phyloP scores from a whole-genome alignment of 148 eudicot species.

The Vaccinium macrocarpon region DNA sequence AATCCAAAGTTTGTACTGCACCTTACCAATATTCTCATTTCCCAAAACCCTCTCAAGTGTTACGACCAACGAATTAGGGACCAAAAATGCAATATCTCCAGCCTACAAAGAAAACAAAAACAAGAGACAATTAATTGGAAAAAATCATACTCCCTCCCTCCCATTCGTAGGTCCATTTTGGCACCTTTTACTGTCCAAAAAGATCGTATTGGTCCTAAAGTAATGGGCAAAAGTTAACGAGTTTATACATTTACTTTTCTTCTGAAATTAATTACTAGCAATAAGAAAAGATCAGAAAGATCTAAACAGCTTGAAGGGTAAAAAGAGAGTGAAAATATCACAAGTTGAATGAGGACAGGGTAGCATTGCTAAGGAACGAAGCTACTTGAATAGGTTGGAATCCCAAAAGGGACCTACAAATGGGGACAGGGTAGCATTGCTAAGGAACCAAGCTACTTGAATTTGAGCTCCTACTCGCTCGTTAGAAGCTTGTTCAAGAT shows the following conservation, averaged over 20 bases:
- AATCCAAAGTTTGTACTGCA: conserved; percentile 8
- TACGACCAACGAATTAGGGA: conserved; percentile 81
- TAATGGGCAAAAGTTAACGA: background rate
- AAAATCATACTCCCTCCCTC: background rate
- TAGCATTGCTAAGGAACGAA: too few relatives aligned
- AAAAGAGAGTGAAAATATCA: background rate
- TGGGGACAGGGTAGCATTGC: background rate
- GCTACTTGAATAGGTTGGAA: background rate
- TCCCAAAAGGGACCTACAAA: background rate
- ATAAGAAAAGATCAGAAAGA: background rate
- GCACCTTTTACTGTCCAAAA: background rate
- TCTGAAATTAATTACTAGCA: background rate
- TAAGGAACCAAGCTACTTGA: too few relatives aligned
- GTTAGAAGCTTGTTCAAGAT: too few relatives aligned
- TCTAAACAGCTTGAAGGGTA: background rate
- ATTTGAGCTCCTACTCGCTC: too few relatives aligned
- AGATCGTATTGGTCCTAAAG: background rate
- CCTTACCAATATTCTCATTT: conserved; percentile 87
- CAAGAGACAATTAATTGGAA: background rate
- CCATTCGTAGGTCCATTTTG: background rate
- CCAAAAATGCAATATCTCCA: conserved; percentile 89
- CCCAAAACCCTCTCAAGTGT: conserved; percentile 96
- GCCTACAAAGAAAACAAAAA: conserved; percentile 26
- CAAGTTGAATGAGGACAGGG: background rate
- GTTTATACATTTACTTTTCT: background rate